A percentile compares a stretch with the other conserved stretches of the same genome.
Conservation (phyloP, 306 rosid genomes). For the Spatholobus suberectus region DNA sequence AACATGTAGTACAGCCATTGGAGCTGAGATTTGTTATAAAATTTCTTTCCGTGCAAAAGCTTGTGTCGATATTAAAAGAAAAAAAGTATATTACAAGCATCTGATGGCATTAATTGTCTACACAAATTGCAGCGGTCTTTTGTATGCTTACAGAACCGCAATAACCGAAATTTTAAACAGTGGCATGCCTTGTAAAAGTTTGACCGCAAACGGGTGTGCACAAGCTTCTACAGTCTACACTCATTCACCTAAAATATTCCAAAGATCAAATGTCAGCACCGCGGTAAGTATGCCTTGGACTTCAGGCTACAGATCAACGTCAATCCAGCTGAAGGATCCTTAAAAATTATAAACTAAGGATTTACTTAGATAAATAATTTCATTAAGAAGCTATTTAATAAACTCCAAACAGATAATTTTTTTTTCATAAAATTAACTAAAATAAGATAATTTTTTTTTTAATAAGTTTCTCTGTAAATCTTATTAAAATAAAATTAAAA, state of each 20-base stretch:
- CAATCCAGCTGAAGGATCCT: not conserved
- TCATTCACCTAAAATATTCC: conserved; percentile 37
- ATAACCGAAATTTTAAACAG: not conserved
- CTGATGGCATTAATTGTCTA: not conserved
- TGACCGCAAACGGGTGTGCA: not conserved
- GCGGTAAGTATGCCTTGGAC: not conserved
- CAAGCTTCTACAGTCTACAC: not conserved
- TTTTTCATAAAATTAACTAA: not conserved
- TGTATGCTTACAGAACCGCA: not conserved
- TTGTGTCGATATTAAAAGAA: not conserved
- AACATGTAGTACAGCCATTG: not conserved
- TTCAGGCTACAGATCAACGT: conserved; percentile 1
- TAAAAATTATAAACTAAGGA: not conserved
- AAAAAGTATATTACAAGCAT: not conserved
- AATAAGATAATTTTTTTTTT: no score
- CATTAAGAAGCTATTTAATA: not conserved
- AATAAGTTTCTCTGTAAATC: not conserved
- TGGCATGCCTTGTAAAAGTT: not conserved
- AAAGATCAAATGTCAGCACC: conserved; percentile 23
- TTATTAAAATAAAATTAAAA: not conserved
- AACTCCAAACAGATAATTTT: not conserved
- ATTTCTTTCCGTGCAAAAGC: not conserved
- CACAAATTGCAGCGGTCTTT: not conserved
- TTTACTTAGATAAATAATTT: not conserved
- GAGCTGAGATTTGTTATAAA: not conserved